Conservation (phyloP, 2,329 filamentous ascomycete genomes). For the Aspergillus flavus region DNA sequence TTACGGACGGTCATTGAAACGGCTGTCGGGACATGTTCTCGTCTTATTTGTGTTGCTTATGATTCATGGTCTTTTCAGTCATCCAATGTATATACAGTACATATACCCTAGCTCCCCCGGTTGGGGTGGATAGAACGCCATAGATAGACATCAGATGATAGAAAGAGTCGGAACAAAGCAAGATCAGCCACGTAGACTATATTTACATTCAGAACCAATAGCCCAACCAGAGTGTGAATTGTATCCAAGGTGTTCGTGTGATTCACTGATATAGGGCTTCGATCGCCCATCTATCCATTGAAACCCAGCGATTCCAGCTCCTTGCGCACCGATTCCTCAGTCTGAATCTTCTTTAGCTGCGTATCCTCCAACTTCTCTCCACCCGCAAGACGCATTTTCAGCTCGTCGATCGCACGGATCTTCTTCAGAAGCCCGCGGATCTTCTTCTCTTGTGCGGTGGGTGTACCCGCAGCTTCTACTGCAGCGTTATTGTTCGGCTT, state of each 20-base stretch:
- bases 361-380: constrained; percentile 98
- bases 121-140: neutral
- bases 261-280: neutral
- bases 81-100: constrained; percentile 11
- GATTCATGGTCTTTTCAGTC: neutral
- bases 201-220: constrained; percentile 7
- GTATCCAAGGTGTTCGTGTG: neutral
- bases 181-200: constrained; percentile 5
- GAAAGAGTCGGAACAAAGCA: neutral
- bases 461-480: constrained; percentile 32
- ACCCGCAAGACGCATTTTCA: constrained; percentile 93
- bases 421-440: constrained; percentile 93
- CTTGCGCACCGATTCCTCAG: constrained; percentile 79
- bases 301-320: constrained; percentile 71
- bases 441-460: constrained; percentile 87
- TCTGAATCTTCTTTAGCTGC: constrained; percentile 96
- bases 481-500: constrained; percentile 34
- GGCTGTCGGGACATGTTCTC: neutral
- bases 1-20: constrained; percentile 8
- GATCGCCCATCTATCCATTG: constrained; percentile 30
- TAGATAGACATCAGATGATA: constrained; percentile 9
- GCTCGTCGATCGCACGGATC: constrained; percentile 93
- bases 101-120: constrained; percentile 1
- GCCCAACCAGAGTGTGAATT: neutral
- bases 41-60: neutral